Base-by-base conservation (phyloP, 2,329 filamentous ascomycete genomes). In the Gnomoniopsis sp. region DNA sequence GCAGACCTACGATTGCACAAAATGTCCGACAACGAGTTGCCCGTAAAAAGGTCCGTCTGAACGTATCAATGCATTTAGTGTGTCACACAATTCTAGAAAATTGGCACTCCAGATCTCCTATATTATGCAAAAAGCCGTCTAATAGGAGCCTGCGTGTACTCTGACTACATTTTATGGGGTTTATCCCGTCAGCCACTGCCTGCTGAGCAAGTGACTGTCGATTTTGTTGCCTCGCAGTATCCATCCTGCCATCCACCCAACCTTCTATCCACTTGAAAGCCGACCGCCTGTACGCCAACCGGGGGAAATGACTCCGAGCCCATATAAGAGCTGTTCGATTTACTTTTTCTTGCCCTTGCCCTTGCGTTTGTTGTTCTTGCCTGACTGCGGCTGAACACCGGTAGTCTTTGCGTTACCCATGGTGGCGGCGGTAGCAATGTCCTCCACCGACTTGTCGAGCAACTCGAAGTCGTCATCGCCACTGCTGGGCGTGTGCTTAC, bases 391-490 rank as follows among this genome's bases (percentile, higher is more conserved):
- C 65, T 72, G 72, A 65, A 65, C 71, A 4, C 81, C 78, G 19
- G 77, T 79, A 3, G 79, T 68, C 74, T 83, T 84, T 60, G 75
- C 26, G 26, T 30, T 30, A 30, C 26, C 26, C 4, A 30, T 8
- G 26, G 26, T 30, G 26, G 26, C 26, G 8, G 26, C 75, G 70
- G 78, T 79, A 21, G 51, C n/a, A 62, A 85, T 74, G 53, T 80
- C 81, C 63, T 84, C 81, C 21, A 80, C 76, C 65, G 81, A 84
- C 74, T 85, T 85, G 68, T 86, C 83, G 11, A 88, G 73, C 46
- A 87, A 71, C 74, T 88, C 85, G 71, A 85, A 88, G 69, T 86
- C 82, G 55, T 83, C 84, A 57, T 76, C 79, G 67, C 82, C 84
- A 22, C 79, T 83, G 69, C 78, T 82, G 22, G 82, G 77, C 33